Evolutionary conservation across 2,329 filamentous ascomycete species (phyloP).

Genomic region (Colletotrichum orbiculare): DNA sequence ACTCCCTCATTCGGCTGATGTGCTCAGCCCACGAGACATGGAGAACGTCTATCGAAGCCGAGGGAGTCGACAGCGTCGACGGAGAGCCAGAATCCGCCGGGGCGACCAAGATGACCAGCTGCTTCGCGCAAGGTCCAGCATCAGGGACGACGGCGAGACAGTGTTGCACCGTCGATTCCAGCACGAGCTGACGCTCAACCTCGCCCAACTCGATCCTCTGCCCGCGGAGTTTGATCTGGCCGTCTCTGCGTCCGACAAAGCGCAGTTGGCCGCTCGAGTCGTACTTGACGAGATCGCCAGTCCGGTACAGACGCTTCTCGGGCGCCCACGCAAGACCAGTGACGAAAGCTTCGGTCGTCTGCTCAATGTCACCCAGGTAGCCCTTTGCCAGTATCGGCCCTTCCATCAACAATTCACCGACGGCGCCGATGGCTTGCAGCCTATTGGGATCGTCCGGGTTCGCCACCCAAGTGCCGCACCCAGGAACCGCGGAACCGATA

Average conservation of each 20-base stretch:
- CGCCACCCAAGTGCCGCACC: constrained; percentile 36
- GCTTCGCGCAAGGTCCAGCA: constrained; percentile 14
- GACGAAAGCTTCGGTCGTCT: constrained; percentile 76
- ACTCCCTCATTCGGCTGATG: constrained; percentile 1
- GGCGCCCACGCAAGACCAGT: constrained; percentile 73
- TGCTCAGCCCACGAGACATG: constrained; percentile 5
- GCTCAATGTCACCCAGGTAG: constrained; percentile 73
- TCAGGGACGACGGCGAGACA: constrained; percentile 16
- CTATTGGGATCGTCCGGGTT: constrained; percentile 22
- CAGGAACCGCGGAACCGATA: constrained; percentile 42
- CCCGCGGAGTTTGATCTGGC: constrained; percentile 84
- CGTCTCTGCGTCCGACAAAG: constrained; percentile 79
- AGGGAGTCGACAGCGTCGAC: not conserved
- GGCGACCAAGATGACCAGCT: not conserved
- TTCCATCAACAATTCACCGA: constrained; percentile 40
- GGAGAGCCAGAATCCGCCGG: not conserved
- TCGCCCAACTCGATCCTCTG: constrained; percentile 83
- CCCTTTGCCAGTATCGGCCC: constrained; percentile 53
- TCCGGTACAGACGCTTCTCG: constrained; percentile 73
- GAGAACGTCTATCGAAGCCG: not conserved
- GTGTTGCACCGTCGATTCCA: constrained; percentile 5
- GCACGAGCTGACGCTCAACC: constrained; percentile 62
- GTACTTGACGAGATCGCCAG: constrained; percentile 84
- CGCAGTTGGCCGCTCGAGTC: constrained; percentile 79
- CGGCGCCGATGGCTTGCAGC: constrained; percentile 29